Base-by-base conservation (phyloP, 1,139 yeast genomes). In the Saccharomycopsis crataegensis region DNA sequence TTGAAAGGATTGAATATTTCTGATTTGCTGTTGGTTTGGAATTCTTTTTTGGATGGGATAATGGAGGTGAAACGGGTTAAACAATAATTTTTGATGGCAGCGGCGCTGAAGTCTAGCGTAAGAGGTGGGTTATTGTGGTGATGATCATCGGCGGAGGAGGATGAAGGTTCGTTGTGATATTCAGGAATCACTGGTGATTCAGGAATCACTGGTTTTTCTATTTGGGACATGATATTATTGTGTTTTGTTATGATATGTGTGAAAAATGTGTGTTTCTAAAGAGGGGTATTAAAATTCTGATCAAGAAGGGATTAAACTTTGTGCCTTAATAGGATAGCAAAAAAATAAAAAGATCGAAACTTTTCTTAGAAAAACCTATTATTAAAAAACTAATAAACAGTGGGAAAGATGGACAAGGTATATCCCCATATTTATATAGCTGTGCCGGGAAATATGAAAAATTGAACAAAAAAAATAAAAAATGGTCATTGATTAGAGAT, bases 1-100 rank as follows among this genome's bases (percentile, higher is more conserved):
- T 82, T 82, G 44, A 80, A 59, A 2, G 86, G 86, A 62, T 82
- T 81, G 22, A 54, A 45, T 16, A 28, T 6, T 17, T 45, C 34
- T 36, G 34, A 14, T 34, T 37, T 40, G 42, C 33, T 11, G 43
- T 40, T 31, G 31, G 16, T 32, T n/a, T 45, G 31, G 17, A 22
- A 28, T 51, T 32, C 32, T 51, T 14, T 17, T 22, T 14, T 48
- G n/a, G 42, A 36, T 28, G 51, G 51, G 11, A 51, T 32, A 22
- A 52, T 41, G 17, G 31, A 14, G 11, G 52, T 52, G 49, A 52
- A 43, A 12, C 55, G 31, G 12, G 55, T 49, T n/a, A 28, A 31
- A 33, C 36, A 36, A 38, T 52, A 52, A n/a, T 48, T 46, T 47
- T 44, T 16, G 28, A 51, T 47, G 8, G 54, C n/a, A 4, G 41